Evolutionary conservation across 2,329 filamentous ascomycete species (phyloP).

Genomic region (Coniochaeta prunicola): DNA sequence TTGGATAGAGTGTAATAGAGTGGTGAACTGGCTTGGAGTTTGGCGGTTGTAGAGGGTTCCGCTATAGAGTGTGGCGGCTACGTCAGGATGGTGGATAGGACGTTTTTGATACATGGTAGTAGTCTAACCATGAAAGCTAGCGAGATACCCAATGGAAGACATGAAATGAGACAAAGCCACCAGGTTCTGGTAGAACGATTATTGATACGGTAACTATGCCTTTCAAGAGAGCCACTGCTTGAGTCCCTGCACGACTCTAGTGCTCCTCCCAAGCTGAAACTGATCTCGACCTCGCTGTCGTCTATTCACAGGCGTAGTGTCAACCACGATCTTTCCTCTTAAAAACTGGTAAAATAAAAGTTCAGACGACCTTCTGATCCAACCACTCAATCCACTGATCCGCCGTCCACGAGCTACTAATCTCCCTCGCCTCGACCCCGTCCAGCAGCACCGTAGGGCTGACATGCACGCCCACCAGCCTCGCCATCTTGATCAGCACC

Average conservation of each 20-base stretch:
- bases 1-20: neutral
- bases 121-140: neutral
- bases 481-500: slow-evolving; percentile 70
- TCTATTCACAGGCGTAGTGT: too few species aligned
- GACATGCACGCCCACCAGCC: slow-evolving; percentile 78
- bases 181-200: neutral
- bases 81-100: neutral
- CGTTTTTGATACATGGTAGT: neutral
- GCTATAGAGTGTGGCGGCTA: neutral
- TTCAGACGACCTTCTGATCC: slow-evolving; percentile 40
- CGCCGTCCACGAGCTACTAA: slow-evolving; percentile 70
- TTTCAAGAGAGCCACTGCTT: neutral
- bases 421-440: slow-evolving; percentile 71
- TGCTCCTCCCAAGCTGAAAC: neutral
- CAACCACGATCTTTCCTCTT: neutral
- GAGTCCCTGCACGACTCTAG: too few species aligned
- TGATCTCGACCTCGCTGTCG: neutral
- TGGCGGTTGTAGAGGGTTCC: neutral
- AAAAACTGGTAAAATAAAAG: neutral
- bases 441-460: slow-evolving; percentile 87
- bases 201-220: neutral
- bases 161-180: neutral
- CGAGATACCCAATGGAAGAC: neutral
- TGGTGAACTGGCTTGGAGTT: neutral
- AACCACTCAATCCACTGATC: slow-evolving; percentile 86